phyloP scores from a whole-genome alignment of 1,139 yeast genomes.

The Wickerhamomyces sp. region DNA sequence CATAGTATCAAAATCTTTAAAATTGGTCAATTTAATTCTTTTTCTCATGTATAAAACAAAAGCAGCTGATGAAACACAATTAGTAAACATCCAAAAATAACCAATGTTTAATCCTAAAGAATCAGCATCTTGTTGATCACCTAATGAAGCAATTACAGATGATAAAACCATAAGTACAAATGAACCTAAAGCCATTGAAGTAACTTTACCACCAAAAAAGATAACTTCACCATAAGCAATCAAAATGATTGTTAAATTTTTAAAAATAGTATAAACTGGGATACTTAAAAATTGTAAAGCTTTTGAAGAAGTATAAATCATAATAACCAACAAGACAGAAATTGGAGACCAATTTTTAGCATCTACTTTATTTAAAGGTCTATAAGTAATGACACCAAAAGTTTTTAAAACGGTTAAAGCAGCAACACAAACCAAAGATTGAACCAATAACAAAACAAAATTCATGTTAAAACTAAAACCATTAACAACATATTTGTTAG shows the following conservation, averaged over 20 bases:
- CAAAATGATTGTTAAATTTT: constrained; percentile 91
- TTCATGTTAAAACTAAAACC: constrained; percentile 83
- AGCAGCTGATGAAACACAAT: constrained; percentile 91
- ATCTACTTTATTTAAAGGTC: constrained; percentile 80
- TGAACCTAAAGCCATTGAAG: constrained; percentile 85
- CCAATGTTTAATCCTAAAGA: constrained; percentile 62
- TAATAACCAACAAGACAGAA: constrained; percentile 78
- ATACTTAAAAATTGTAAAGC: constrained; percentile 87
- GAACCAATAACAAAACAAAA: constrained; percentile 79
- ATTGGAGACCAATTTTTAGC: constrained; percentile 96
- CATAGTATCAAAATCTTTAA: constrained; percentile 98
- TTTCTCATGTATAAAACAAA: constrained; percentile 94
- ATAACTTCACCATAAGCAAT: constrained; percentile 97
- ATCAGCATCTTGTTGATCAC: constrained; percentile 55
- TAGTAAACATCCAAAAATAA: constrained; percentile 93
- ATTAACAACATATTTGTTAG: constrained; percentile 89
- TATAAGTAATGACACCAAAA: constrained; percentile 74
- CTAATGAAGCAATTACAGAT: constrained; percentile 89
- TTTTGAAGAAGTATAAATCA: constrained; percentile 96
- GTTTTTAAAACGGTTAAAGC: constrained; percentile 70
- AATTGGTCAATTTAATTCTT: constrained; percentile 94
- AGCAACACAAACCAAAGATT: constrained; percentile 73
- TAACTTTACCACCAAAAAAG: constrained; percentile 94
- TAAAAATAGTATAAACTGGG: constrained; percentile 96
- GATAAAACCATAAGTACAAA: constrained; percentile 89